Base-by-base conservation (phyloP, 2,329 filamentous ascomycete genomes). In the Venturia asperata region DNA sequence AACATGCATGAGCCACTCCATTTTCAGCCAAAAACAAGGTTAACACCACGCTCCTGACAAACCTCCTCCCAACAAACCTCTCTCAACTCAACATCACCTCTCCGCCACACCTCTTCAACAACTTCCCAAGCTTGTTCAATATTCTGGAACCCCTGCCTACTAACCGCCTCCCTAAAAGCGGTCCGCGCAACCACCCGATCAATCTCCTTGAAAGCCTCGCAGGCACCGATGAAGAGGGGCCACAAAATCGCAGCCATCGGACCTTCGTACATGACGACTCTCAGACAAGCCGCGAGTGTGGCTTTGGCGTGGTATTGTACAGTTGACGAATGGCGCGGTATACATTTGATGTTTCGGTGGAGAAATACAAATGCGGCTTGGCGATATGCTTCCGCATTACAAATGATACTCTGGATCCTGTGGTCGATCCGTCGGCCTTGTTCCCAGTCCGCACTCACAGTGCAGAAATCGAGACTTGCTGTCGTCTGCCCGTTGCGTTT, bases 231-330 rank as follows among this genome's bases (percentile, higher is more conserved):
- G 39, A 62, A 62, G 17, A 62, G 60, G 7, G 60, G 60, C 60
- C 60, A 62, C 1, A 43, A 11, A 17, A 62, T 43, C 15, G 60
- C 60, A 17, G 60, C 60, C 10, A 62, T 1, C 15, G 60, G 60
- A 4, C 60, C 60, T 21, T 62, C 60, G n/a, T 43, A 62, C 60
- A 62, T 62, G 42, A 62, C 60, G 1, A 62, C 60, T 13, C 60
- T 11, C 5, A 62, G 7, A 43, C 60, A 62, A 42, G 60, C 60
- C 7, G 60, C 60, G 1, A 62, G 37, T 2, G 60, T 47, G 15
- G 39, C 60, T 43, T 62, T 62, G n/a, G 37, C 39, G 27, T 62
- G 60, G 11, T 62, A 62, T 47, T 62, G 60, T 10, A 62, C 60
- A 9, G 42, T 42, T 30, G 60, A 62, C 6, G 60, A 62, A 5